Conservation (phyloP, 139 green algal genomes). For the Deuterostichococcus epilithicus region DNA sequence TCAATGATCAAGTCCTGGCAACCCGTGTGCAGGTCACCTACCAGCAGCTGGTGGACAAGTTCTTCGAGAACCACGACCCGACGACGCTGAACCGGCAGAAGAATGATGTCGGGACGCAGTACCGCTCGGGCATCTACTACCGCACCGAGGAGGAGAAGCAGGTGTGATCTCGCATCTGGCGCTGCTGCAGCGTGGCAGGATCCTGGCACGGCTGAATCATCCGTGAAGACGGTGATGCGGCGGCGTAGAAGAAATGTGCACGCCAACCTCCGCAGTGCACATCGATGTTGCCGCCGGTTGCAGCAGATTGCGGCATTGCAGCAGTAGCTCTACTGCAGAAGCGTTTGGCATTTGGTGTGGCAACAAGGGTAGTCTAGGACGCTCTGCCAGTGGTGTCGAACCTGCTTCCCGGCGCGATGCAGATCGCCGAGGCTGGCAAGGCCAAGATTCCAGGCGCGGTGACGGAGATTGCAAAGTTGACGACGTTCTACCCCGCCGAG, state of each 20-base stretch:
- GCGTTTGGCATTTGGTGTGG: too few relatives aligned
- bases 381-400: too few relatives aligned
- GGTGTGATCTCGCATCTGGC: too few relatives aligned
- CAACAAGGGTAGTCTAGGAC: too few relatives aligned
- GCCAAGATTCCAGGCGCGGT: not conserved
- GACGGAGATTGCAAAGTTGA: not conserved
- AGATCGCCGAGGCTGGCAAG: not conserved
- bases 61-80: slow-evolving; percentile 69
- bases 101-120: slow-evolving; percentile 75
- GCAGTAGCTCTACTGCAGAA: too few relatives aligned
- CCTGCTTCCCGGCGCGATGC: too few relatives aligned
- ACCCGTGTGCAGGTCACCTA: slow-evolving; percentile 63
- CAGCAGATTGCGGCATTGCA: too few relatives aligned
- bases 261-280: too few relatives aligned
- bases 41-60: slow-evolving; percentile 64
- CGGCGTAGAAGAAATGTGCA: slow-evolving; percentile 22
- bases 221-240: slow-evolving; percentile 15
- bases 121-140: slow-evolving; percentile 79
- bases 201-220: too few relatives aligned
- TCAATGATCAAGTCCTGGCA: slow-evolving; percentile 68
- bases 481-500: not conserved
- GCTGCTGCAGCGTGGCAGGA: too few relatives aligned
- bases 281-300: too few relatives aligned
- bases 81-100: slow-evolving; percentile 76
- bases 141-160: slow-evolving; percentile 63